Conservation (phyloP, 176 grass and related monocot species). For the Avena sativa region DNA sequence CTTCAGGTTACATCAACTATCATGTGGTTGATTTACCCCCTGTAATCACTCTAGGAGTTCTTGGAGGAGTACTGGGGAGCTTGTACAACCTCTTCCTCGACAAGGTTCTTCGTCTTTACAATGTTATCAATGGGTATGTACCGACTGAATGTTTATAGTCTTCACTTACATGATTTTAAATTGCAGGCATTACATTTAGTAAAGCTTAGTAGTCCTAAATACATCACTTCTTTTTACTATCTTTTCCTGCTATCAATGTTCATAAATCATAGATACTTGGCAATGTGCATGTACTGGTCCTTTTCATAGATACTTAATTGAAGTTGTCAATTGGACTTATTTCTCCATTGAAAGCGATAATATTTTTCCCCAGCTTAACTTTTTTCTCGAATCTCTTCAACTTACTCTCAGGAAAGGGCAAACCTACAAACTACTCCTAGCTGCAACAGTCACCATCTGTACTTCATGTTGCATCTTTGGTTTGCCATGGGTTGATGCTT, state of each 20-base stretch:
- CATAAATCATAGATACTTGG: not conserved
- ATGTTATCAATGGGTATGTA: constrained; percentile 77
- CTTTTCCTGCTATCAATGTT: not conserved
- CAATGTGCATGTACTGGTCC: not conserved
- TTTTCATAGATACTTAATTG: constrained; percentile 11
- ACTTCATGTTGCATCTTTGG: constrained; percentile 90
- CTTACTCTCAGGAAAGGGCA: constrained; percentile 75
- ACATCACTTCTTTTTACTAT: constrained; percentile 13
- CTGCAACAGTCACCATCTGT: constrained; percentile 68
- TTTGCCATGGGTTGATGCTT: constrained; percentile 83
- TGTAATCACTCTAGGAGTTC: constrained; percentile 69
- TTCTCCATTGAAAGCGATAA: constrained; percentile 15
- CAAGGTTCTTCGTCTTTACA: constrained; percentile 84
- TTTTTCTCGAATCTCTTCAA: constrained; percentile 26
- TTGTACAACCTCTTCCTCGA: constrained; percentile 79
- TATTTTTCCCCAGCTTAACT: not conserved
- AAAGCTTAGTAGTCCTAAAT: not conserved
- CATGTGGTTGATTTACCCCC: constrained; percentile 69
- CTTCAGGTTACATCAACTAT: constrained; percentile 66
- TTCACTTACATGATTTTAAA: constrained; percentile 24
- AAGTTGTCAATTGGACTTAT: not conserved
- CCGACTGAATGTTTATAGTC: not conserved
- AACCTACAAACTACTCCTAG: constrained; percentile 76
- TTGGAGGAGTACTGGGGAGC: constrained; percentile 91
- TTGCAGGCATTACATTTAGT: not conserved